Percentiles rank a stretch among this genome's conserved stretches.
These are phyloP conservation scores for Pancytospora philotis DNA, from an alignment of 371 early-diverging fungal genomes.

Conservation along the genomic window DNA sequence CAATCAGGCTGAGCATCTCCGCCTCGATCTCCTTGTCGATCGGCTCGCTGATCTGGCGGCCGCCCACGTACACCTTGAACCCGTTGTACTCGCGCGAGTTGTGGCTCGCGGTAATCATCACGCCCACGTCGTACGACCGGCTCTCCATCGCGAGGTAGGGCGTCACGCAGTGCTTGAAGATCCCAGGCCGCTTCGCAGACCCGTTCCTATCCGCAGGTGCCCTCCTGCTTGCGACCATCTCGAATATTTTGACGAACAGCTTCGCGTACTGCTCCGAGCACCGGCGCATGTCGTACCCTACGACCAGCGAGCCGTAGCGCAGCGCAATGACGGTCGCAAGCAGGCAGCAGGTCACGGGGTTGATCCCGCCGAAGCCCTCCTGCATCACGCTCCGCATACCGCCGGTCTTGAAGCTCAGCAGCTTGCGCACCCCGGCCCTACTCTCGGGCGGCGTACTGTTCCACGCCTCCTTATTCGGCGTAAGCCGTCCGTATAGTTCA, in stretches of 20 bases:
- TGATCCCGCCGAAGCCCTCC: conserved; percentile 35
- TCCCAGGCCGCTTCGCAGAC: neutral
- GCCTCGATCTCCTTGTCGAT: neutral
- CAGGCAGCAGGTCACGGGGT: conserved; percentile 26
- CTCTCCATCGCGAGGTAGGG: conserved; percentile 4
- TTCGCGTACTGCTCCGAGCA: neutral
- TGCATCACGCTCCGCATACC: conserved; percentile 38
- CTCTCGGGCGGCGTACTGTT: no score
- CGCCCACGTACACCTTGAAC: conserved; percentile 66
- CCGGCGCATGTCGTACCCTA: neutral
- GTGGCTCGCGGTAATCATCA: conserved; percentile 98
- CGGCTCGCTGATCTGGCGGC: neutral
- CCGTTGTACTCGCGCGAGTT: conserved; percentile 94
- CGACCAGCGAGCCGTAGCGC: neutral
- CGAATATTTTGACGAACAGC: neutral
- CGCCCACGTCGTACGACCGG: conserved; percentile 63
- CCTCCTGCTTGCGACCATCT: no score
- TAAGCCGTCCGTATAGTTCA: no score
- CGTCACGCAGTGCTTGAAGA: conserved; percentile 1
- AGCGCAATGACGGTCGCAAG: conserved; percentile 19
- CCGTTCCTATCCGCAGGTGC: no score
- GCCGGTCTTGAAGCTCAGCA: conserved; percentile 24
- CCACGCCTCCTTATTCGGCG: no score
- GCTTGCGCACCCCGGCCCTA: neutral
- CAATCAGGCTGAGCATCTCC: neutral